Base-by-base conservation (phyloP, 352 stramenopile genomes). In the Pythium coloratum region DNA sequence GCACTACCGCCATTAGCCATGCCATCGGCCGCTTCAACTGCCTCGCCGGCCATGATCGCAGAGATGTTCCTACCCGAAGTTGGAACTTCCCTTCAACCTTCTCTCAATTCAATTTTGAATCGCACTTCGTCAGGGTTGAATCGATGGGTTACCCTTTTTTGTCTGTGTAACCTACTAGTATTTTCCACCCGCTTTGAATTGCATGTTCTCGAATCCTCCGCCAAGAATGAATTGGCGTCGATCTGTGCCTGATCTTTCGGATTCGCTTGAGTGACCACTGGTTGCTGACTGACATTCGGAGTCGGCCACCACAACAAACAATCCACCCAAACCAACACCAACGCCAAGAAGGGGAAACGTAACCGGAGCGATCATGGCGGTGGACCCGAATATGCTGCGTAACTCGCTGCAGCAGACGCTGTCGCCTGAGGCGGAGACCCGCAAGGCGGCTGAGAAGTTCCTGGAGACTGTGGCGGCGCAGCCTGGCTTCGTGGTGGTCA, bases 341-440 rank as follows among this genome's bases (percentile, higher is more conserved):
- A 64, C 26, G 16, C 42, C 32, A 69, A 58, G 46, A 20, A 57
- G 30, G 38, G 5, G 34, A 18, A 65, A 64, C 55, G 59, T 38
- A 61, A 66, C 50, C 20, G 89, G 89, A 78, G 80, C 80, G 68
- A 60, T 42, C 44, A 51, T 51, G 51, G 38, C 58, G 18, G 64
- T 71, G 59, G 81, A 90, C 51, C 77, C 81, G 32, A 90, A 79
- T 59, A 85, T 87, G 76, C 74, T 94, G 71, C 85, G 85, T 38
- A 78, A 75, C 64, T 89, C 77, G 63, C 76, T 95, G 47, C 84
- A 92, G 72, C 81, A 87, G 71, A 94, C 87, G 65, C 73, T 95
- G 55, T 94, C 84, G 64, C 82, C 84, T 16, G 80, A 84, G 54
- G 81, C 84, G 6, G 78, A 84, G 59, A 90, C 78, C 46, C 86